Conservation (phyloP, 192 early-diverging fungal species). For the Chytriomyces hyalinus region DNA sequence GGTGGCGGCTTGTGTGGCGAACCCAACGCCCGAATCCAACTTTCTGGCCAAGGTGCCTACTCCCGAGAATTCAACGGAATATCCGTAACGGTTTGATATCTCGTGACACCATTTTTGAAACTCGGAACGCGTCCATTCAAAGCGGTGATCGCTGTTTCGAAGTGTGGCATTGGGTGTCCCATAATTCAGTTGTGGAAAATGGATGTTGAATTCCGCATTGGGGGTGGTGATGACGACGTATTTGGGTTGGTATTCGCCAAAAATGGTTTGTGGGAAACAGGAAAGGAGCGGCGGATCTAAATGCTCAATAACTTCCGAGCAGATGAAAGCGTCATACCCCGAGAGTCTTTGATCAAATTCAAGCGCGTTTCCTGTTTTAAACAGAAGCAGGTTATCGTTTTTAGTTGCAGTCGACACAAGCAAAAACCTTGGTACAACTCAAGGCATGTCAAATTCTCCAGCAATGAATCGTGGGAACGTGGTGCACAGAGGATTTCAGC, state of each 20-base stretch:
- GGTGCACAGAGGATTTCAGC: conserved; percentile 65
- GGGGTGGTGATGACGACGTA: conserved; percentile 54
- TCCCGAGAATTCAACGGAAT: conserved; percentile 67
- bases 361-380: conserved; percentile 56
- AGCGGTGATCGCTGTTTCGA: conserved; percentile 87
- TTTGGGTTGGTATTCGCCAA: conserved; percentile 73
- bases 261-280: conserved; percentile 61
- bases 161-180: conserved; percentile 67
- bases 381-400: neutral
- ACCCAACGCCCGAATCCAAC: conserved; percentile 42
- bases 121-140: conserved; percentile 92
- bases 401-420: conserved; percentile 9
- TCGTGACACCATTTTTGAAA: conserved; percentile 71
- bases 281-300: conserved; percentile 63
- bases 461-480: conserved; percentile 58
- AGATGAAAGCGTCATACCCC: conserved; percentile 75
- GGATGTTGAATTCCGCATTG: conserved; percentile 91
- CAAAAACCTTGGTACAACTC: conserved; percentile 50
- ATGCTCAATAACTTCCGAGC: conserved; percentile 78
- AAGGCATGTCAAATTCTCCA: conserved; percentile 69
- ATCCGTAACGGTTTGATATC: conserved; percentile 67
- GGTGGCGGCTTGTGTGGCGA: conserved; percentile 79
- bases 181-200: conserved; percentile 79
- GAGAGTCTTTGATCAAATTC: conserved; percentile 56
- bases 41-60: conserved; percentile 53